These are phyloP conservation scores for Mortierella sp. DNA, from an alignment of 371 early-diverging fungal species.

Conservation along the genomic window DNA sequence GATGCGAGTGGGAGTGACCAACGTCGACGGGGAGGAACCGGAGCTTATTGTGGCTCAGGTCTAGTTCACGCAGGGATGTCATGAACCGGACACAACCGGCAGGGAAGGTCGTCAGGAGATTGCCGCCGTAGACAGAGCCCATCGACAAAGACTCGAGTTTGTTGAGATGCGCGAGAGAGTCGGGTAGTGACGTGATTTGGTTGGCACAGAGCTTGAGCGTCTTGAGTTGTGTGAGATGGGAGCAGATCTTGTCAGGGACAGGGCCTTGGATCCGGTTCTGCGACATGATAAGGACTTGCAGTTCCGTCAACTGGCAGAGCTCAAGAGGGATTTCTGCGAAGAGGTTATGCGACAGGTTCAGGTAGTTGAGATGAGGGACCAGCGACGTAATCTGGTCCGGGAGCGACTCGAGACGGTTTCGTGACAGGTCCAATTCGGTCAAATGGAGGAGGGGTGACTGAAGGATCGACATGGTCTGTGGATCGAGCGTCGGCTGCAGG, in stretches of 20 bases:
- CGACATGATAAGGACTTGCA: slow-evolving; percentile 68
- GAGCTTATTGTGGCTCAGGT: slow-evolving; percentile 69
- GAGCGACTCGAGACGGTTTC: slow-evolving; percentile 62
- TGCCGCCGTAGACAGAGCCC: slow-evolving; percentile 75
- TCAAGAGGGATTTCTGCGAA: slow-evolving; percentile 66
- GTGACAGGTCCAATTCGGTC: slow-evolving; percentile 71
- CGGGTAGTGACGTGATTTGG: slow-evolving; percentile 63
- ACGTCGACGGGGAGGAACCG: slow-evolving; percentile 62
- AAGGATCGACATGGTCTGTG: slow-evolving; percentile 48
- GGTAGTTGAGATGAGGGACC: slow-evolving; percentile 60
- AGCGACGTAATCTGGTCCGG: slow-evolving; percentile 61
- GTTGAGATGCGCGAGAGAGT: slow-evolving; percentile 52
- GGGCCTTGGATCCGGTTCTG: slow-evolving; percentile 64
- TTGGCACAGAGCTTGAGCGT: slow-evolving; percentile 68
- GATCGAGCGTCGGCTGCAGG: slow-evolving; percentile 61
- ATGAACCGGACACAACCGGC: slow-evolving; percentile 62
- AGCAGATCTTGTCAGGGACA: slow-evolving; percentile 63
- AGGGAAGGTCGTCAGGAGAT: slow-evolving; percentile 63
- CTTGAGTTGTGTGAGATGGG: slow-evolving; percentile 60
- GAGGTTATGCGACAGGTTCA: slow-evolving; percentile 71
- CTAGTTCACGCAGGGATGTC: slow-evolving; percentile 64
- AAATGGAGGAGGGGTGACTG: slow-evolving; percentile 59
- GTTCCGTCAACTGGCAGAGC: slow-evolving; percentile 60
- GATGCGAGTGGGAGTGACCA: slow-evolving; percentile 58
- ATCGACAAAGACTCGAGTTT: slow-evolving; percentile 69